Conservation (phyloP, 768 basidiomycete genomes). For the Lanmaoa rubissima region DNA sequence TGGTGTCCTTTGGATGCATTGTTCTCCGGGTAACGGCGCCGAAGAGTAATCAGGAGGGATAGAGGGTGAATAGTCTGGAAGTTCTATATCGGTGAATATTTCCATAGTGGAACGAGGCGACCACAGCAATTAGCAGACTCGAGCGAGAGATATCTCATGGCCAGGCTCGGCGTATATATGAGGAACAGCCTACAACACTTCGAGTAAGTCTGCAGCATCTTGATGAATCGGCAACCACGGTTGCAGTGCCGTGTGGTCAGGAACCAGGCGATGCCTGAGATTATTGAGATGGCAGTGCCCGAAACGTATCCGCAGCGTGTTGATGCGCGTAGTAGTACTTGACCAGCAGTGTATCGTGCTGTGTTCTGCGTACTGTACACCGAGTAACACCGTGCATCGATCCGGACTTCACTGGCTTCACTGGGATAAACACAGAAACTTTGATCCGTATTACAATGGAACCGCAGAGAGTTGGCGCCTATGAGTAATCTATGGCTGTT, state of each 20-base stretch:
- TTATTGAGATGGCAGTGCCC: constrained; percentile 6
- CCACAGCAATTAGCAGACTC: background rate
- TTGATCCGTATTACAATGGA: background rate
- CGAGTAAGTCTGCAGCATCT: background rate
- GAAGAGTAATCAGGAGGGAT: constrained; percentile 58
- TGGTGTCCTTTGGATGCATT: constrained; percentile 49
- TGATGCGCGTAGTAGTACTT: background rate
- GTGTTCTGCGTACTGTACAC: background rate
- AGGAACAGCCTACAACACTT: constrained; percentile 10
- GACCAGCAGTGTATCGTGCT: constrained; percentile 8
- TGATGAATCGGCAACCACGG: constrained; percentile 3
- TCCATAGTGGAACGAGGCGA: constrained; percentile 13
- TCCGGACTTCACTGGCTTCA: background rate
- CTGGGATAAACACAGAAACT: constrained; percentile 1
- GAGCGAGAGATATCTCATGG: background rate
- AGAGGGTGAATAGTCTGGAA: constrained; percentile 57
- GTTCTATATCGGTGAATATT: constrained; percentile 6
- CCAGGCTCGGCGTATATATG: constrained; percentile 19
- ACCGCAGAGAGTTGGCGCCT: background rate
- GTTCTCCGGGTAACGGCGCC: constrained; percentile 51
- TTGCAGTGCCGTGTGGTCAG: constrained; percentile 14
- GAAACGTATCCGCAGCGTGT: constrained; percentile 4
- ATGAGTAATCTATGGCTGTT: background rate
- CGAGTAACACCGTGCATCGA: background rate
- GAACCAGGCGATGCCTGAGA: constrained; percentile 19